A percentile compares a stretch with the other conserved stretches of the same genome.
Evolutionary conservation across 345 rosid species (phyloP).

Genomic region (Boechera retrofracta): DNA sequence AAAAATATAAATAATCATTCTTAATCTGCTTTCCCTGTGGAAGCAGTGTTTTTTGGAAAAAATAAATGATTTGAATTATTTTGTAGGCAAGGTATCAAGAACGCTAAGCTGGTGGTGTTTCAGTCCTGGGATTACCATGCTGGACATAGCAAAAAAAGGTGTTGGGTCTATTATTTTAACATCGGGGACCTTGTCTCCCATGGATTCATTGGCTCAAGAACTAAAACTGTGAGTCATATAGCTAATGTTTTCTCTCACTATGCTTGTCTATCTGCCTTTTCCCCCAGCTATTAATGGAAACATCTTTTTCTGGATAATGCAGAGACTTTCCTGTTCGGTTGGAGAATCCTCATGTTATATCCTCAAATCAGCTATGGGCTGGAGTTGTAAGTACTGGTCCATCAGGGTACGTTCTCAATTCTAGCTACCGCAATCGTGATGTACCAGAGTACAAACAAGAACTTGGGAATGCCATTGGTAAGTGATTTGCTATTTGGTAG

Average conservation of each 20-base stretch:
- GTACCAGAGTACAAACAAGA: conserved; percentile 89
- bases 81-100: conserved; percentile 83
- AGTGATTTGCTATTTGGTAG: conserved; percentile 42
- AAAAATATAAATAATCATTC: conserved; percentile 5
- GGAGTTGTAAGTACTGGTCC: conserved; percentile 93
- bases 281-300: conserved; percentile 41
- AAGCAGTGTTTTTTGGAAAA: neutral
- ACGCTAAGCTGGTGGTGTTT: conserved; percentile 99
- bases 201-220: conserved; percentile 94
- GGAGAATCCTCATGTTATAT: conserved; percentile 99
- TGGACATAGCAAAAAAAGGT: conserved; percentile 70
- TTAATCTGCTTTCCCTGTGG: conserved; percentile 13
- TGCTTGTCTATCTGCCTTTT: conserved; percentile 24
- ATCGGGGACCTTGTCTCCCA: conserved; percentile 95
- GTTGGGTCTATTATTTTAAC: conserved; percentile 91
- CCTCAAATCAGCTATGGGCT: conserved; percentile 89
- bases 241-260: conserved; percentile 21
- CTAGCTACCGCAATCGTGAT: conserved; percentile 82
- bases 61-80: conserved; percentile 28
- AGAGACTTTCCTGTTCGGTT: conserved; percentile 89
- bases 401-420: conserved; percentile 77
- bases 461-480: conserved; percentile 96
- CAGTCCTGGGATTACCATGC: conserved; percentile 97
- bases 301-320: conserved; percentile 37
- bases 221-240: conserved; percentile 71